These are phyloP conservation scores for Plantago elongata DNA, from an alignment of 257 asterid genomes.

Conservation along the genomic window DNA sequence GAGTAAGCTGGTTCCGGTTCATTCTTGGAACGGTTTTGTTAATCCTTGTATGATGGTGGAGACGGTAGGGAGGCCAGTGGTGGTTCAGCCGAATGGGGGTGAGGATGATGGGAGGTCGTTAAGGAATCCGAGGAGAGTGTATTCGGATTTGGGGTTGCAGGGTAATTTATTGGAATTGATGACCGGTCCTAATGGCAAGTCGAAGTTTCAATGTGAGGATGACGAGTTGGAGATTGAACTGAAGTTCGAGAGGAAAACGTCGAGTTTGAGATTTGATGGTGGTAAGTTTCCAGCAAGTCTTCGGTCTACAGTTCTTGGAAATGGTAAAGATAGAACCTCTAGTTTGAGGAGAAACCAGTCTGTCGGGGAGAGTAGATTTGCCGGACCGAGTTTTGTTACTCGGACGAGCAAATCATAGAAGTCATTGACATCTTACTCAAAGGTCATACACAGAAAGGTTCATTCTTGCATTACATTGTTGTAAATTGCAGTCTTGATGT, in stretches of 20 bases:
- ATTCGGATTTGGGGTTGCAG: conserved; percentile 37
- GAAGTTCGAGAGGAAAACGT: conserved; percentile 28
- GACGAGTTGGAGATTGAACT: conserved; percentile 19
- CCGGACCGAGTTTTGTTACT: background rate
- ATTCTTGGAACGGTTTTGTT: conserved; percentile 72
- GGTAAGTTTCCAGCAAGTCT: conserved; percentile 26
- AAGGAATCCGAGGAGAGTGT: conserved; percentile 46
- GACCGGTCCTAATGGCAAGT: conserved; percentile 37
- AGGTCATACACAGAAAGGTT: background rate
- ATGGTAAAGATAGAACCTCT: conserved; percentile 28
- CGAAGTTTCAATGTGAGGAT: conserved; percentile 22
- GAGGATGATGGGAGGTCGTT: conserved; percentile 28
- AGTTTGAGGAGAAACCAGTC: conserved; percentile 27
- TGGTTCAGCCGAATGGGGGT: conserved; percentile 27
- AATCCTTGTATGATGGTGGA: conserved; percentile 88
- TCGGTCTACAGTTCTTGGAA: conserved; percentile 27
- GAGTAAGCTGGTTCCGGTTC: conserved; percentile 56
- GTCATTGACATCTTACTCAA: background rate
- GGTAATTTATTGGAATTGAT: conserved; percentile 79
- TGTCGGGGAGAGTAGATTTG: conserved; percentile 23
- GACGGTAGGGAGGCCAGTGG: conserved; percentile 48
- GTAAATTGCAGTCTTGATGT: background rate
- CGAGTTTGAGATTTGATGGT: conserved; percentile 46
- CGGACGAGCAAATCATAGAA: background rate
- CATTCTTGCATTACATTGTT: background rate